Percentiles rank a stretch among this genome's conserved stretches.
These are phyloP conservation scores for Salix caprea DNA, from an alignment of 345 rosid genomes.

Conservation along the genomic window DNA sequence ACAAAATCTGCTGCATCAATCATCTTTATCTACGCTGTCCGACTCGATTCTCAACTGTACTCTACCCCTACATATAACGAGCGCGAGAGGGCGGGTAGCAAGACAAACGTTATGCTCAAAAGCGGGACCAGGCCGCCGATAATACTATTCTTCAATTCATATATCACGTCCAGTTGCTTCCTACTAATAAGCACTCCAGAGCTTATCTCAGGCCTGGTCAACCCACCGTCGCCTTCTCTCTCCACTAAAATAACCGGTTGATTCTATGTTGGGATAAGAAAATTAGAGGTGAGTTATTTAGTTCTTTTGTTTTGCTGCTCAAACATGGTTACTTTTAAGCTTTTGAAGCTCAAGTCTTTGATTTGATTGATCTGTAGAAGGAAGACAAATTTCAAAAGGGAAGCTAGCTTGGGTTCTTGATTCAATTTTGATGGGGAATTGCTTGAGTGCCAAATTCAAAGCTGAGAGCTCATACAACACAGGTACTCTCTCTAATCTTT, in stretches of 20 bases:
- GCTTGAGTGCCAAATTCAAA: constrained; percentile 84
- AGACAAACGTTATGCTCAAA: constrained; percentile 4
- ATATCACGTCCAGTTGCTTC: not conserved
- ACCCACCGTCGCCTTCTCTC: constrained; percentile 4
- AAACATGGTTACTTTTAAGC: constrained; percentile 16
- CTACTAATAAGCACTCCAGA: not conserved
- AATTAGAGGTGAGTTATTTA: constrained; percentile 17
- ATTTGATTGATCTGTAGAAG: constrained; percentile 26
- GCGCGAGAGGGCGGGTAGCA: not conserved
- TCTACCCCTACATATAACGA: not conserved
- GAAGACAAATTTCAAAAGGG: constrained; percentile 13
- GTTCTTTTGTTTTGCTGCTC: constrained; percentile 12
- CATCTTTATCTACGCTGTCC: constrained; percentile 18
- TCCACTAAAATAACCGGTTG: not conserved
- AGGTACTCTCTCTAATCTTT: constrained; percentile 36
- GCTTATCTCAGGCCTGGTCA: constrained; percentile 4
- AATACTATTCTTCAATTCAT: constrained; percentile 13
- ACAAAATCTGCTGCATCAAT: no score
- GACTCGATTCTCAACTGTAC: constrained; percentile 13
- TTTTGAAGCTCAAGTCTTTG: constrained; percentile 1
- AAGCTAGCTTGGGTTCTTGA: constrained; percentile 12
- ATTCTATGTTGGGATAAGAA: constrained; percentile 16
- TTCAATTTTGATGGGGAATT: constrained; percentile 66
- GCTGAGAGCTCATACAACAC: constrained; percentile 70
- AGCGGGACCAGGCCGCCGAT: constrained; percentile 44